Percentiles rank a stretch among this genome's conserved stretches.
Conservation (phyloP, 2,329 filamentous ascomycete species). For the Fusarium incarnatum region DNA sequence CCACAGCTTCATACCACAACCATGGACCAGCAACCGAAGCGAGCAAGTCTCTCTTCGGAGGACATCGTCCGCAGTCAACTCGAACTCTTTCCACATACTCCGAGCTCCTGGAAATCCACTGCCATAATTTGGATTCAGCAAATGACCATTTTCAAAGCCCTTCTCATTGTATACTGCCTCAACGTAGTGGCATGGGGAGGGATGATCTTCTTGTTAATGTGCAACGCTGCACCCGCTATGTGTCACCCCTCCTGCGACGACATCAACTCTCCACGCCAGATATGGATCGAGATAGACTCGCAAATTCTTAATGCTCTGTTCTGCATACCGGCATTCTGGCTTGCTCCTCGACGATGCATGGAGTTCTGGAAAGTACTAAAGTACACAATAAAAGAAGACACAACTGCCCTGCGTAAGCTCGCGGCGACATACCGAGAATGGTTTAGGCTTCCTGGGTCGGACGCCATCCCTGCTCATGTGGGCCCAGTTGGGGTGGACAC, state of each 20-base stretch:
- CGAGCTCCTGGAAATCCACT: background rate
- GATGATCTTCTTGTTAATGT: constrained; percentile 7
- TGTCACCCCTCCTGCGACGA: constrained; percentile 57
- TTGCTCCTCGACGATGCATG: constrained; percentile 65
- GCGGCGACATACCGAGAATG: background rate
- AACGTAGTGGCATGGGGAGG: background rate
- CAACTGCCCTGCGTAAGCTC: background rate
- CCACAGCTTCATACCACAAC: background rate
- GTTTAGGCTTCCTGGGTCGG: background rate
- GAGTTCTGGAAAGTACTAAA: background rate
- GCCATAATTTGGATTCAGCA: background rate
- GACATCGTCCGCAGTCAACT: background rate
- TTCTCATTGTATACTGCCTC: background rate
- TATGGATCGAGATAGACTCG: constrained; percentile 86
- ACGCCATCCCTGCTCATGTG: background rate
- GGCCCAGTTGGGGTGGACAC: background rate
- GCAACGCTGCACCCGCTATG: constrained; percentile 3
- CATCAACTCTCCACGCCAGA: constrained; percentile 77
- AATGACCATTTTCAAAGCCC: background rate
- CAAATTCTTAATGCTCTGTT: constrained; percentile 85
- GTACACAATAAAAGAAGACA: background rate
- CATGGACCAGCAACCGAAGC: background rate
- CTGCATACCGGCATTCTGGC: constrained; percentile 85
- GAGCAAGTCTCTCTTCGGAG: background rate
- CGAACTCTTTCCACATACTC: background rate